phyloP scores from a whole-genome alignment of 768 basidiomycete genomes.

The Terana coerulea region DNA sequence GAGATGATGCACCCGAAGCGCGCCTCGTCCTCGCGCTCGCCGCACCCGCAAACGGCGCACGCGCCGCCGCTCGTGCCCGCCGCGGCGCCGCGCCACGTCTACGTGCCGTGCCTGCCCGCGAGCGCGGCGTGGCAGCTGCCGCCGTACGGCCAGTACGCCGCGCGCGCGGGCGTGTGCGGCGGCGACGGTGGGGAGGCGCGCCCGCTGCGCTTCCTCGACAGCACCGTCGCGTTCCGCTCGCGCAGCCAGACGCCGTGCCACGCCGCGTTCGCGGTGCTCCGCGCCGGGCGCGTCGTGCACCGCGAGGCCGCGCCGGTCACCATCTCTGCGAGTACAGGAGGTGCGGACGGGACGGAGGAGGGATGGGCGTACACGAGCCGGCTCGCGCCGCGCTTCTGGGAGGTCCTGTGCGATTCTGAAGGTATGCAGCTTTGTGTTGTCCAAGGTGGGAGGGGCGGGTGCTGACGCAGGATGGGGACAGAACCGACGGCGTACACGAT shows the following conservation, averaged over 20 bases:
- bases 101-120: slow-evolving; percentile 6
- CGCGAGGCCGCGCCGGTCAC: slow-evolving; percentile 38
- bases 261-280: slow-evolving; percentile 53
- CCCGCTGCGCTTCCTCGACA: slow-evolving; percentile 56
- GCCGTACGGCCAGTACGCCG: slow-evolving; percentile 5
- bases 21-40: slow-evolving; percentile 7
- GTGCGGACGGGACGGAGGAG: slow-evolving; percentile 8
- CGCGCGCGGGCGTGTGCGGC: slow-evolving; percentile 15
- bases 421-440: slow-evolving; percentile 36
- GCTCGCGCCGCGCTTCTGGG: slow-evolving; percentile 66
- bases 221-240: slow-evolving; percentile 61
- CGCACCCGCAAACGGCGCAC: background rate
- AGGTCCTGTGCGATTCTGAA: slow-evolving; percentile 47
- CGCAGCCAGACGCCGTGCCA: slow-evolving; percentile 43
- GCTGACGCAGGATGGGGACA: slow-evolving; percentile 21
- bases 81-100: slow-evolving; percentile 8
- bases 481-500: slow-evolving; percentile 68
- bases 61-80: background rate
- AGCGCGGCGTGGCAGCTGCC: slow-evolving; percentile 9
- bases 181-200: slow-evolving; percentile 38
- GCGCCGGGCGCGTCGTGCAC: slow-evolving; percentile 45
- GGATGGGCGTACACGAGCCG: slow-evolving; percentile 52
- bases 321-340: slow-evolving; percentile 16
- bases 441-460: background rate
- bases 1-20: slow-evolving; percentile 23